Evolutionary conservation across 768 basidiomycete genomes (phyloP), one percentile per base, ranked within the genome.

Genomic region (Cantharellus anzutake): DNA sequence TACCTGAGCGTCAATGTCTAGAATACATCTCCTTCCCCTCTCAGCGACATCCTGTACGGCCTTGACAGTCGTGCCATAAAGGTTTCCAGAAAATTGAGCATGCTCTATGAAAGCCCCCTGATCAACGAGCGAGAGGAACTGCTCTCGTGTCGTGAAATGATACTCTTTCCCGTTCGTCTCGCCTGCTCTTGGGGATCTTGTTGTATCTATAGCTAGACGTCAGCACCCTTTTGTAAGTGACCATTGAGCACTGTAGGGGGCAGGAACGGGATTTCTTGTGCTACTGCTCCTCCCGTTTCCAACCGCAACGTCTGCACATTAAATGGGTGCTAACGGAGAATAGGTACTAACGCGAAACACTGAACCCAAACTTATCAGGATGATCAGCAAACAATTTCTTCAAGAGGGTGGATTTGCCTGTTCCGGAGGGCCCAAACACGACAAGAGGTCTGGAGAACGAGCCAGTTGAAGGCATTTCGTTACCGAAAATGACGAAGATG

Each of bases 1-100:
- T 53, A 71, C 71, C 67, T 75, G 74, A 41, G 72, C 71, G 63
- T 76, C 75, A 60, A 76, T 76, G 62, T 76, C 75, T 16, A 76
- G 67, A 59, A 76, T 71, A 61, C 75, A 75, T 50, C 72, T 70
- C 35, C 52, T 55, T 11, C 52, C 52, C 14, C 14, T 11, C 52
- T 55, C 38, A 7, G 11, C 52, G 11, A 55, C 37, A 3, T 37
- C 34, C 35, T 7, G n/a, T 29, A n/a, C 44, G 3, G 50, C 44
- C 29, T 42, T 2, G 16, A 55, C 29, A 29, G 29, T 29, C 5
- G n/a, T 41, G 14, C 56, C 63, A 1, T 52, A 64, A 61, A 64
- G 67, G 63, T 76, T 76, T 4, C 73, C 73, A 1, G 68, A 70
- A 65, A 75, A 76, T 65, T 75, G 68, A 2, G 75, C 74, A 66